A percentile compares a stretch with the other conserved stretches of the same genome.
Evolutionary conservation across 768 basidiomycete genomes (phyloP).

Genomic region (Pulveroboletus ravenelii): DNA sequence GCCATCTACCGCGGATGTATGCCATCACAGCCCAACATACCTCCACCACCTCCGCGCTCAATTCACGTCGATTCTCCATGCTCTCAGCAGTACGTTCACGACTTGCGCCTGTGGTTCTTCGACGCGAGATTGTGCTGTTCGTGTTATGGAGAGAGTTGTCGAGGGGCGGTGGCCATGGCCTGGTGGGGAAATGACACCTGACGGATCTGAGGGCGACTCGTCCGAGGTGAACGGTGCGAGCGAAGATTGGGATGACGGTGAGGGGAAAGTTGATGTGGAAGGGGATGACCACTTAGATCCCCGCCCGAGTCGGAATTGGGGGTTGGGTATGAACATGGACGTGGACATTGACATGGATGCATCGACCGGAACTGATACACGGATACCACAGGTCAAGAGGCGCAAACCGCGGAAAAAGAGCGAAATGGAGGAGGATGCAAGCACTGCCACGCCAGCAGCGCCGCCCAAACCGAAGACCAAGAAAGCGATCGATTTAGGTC

Average conservation of each 20-base stretch:
- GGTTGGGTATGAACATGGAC: conserved; percentile 23
- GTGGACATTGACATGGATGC: conserved; percentile 22
- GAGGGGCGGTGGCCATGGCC: conserved; percentile 35
- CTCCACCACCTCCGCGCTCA: conserved; percentile 55
- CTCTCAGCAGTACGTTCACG: conserved; percentile 65
- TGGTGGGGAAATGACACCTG: conserved; percentile 23
- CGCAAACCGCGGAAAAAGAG: conserved; percentile 21
- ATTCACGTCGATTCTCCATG: conserved; percentile 65
- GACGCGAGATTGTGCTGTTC: conserved; percentile 58
- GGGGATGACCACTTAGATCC: conserved; percentile 15
- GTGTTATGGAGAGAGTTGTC: conserved; percentile 63
- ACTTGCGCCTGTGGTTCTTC: conserved; percentile 69
- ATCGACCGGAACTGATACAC: conserved; percentile 3
- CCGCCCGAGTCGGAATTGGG: conserved; percentile 8
- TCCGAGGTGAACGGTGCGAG: conserved; percentile 12
- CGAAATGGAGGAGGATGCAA: conserved; percentile 17
- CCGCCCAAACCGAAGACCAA: background rate
- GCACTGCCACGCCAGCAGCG: background rate
- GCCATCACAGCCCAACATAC: conserved; percentile 39
- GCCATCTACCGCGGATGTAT: background rate
- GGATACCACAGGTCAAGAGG: conserved; percentile 13
- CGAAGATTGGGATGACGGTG: conserved; percentile 17
- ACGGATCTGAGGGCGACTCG: conserved; percentile 19
- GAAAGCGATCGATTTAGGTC: conserved; percentile 48
- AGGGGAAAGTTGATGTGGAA: conserved; percentile 21